A percentile compares a stretch with the other conserved stretches of the same genome.
Conservation (phyloP, 192 early-diverging fungal species). For the Coemansia interrupta region DNA sequence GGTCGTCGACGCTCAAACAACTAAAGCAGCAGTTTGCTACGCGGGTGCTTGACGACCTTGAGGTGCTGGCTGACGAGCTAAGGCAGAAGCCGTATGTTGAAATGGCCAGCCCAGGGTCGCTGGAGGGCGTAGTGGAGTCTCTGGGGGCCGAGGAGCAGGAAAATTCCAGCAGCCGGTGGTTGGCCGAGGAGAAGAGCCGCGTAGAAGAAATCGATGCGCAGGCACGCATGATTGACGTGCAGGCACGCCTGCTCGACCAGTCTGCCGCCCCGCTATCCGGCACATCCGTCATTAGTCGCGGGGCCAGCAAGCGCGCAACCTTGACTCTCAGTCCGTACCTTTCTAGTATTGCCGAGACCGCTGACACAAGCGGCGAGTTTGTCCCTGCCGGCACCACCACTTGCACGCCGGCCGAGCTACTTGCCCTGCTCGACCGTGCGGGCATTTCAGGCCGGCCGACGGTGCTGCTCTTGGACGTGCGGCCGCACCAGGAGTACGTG, state of each 20-base stretch:
- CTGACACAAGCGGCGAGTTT: constrained; percentile 12
- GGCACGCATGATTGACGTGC: constrained; percentile 27
- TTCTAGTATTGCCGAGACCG: constrained; percentile 6
- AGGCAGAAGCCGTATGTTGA: constrained; percentile 34
- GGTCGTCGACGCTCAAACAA: constrained; percentile 45
- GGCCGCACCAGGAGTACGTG: constrained; percentile 64
- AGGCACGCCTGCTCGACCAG: constrained; percentile 6
- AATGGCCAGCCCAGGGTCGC: not conserved
- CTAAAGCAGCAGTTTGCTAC: constrained; percentile 39
- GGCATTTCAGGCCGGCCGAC: constrained; percentile 32
- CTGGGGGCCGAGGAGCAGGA: constrained; percentile 37
- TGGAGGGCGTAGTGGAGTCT: no score
- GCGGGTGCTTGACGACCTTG: constrained; percentile 24
- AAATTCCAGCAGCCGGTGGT: constrained; percentile 2
- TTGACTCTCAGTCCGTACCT: constrained; percentile 14
- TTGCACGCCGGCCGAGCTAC: constrained; percentile 39
- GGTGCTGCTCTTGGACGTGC: constrained; percentile 73
- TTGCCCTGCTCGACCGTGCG: constrained; percentile 26
- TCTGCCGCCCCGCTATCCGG: constrained; percentile 6
- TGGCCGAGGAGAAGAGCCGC: constrained; percentile 20
- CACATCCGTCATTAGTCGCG: constrained; percentile 11
- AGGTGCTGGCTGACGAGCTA: constrained; percentile 15
- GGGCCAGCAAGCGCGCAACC: constrained; percentile 7
- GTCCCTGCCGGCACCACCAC: constrained; percentile 22
- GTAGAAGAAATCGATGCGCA: constrained; percentile 46